phyloP scores from a whole-genome alignment of 2,329 filamentous ascomycete genomes.

The Aureobasidium leucospermi region DNA sequence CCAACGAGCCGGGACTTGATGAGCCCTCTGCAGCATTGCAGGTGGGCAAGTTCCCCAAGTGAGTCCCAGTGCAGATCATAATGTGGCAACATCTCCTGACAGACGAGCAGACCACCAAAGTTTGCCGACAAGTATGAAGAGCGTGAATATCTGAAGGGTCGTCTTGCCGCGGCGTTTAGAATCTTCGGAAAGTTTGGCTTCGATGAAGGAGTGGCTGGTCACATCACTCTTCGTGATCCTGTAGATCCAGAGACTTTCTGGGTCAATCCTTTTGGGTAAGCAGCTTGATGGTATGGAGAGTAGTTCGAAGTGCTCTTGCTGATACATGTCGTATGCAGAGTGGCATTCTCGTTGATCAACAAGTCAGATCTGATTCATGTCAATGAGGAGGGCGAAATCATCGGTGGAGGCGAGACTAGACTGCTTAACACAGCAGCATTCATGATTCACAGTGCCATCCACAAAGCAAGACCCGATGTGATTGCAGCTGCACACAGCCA shows the following conservation, averaged over 20 bases:
- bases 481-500: slow-evolving; percentile 40
- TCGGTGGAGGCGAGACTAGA: slow-evolving; percentile 33
- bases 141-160: slow-evolving; percentile 36
- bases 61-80: not conserved
- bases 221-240: slow-evolving; percentile 36
- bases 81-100: not conserved
- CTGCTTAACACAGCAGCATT: slow-evolving; percentile 40
- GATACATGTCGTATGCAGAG: slow-evolving; percentile 23
- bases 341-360: slow-evolving; percentile 36
- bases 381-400: slow-evolving; percentile 35
- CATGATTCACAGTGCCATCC: slow-evolving; percentile 39
- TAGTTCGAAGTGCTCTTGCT: not conserved
- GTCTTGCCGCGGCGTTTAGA: slow-evolving; percentile 38
- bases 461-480: slow-evolving; percentile 37
- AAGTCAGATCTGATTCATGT: slow-evolving; percentile 42
- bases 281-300: not conserved
- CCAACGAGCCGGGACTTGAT: slow-evolving; percentile 16
- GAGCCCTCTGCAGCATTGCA: slow-evolving; percentile 12
- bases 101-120: slow-evolving; percentile 16
- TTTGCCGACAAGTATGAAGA: slow-evolving; percentile 33
- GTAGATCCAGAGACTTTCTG: slow-evolving; percentile 31
- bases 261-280: slow-evolving; percentile 30
- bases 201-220: slow-evolving; percentile 30
- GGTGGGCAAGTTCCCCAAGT: slow-evolving; percentile 15
- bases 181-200: slow-evolving; percentile 32